phyloP scores from a whole-genome alignment of 148 eudicot species.

The Mesembryanthemum crystallinum region DNA sequence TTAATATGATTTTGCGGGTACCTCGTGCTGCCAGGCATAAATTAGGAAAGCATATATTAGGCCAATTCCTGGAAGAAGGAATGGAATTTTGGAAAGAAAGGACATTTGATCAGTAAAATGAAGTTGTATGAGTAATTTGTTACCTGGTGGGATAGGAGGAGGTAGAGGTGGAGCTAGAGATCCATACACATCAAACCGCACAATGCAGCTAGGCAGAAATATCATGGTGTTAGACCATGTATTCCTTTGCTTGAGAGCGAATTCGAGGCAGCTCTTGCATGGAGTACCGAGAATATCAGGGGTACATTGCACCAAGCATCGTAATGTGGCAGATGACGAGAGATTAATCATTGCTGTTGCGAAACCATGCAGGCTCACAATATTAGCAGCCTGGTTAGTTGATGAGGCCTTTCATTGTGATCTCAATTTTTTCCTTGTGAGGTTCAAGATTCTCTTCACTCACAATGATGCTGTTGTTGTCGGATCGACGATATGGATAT shows the following conservation, averaged over 20 bases:
- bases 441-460: background rate
- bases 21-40: background rate
- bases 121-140: background rate
- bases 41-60: background rate
- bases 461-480: background rate
- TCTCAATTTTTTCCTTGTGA: background rate
- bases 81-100: too few relatives aligned
- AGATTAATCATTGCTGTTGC: background rate
- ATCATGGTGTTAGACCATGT: slow-evolving; percentile 20
- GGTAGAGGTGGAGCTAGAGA: background rate
- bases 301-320: slow-evolving; percentile 16
- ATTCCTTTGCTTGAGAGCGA: slow-evolving; percentile 17
- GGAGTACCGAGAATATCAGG: slow-evolving; percentile 24
- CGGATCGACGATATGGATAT: background rate
- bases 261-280: slow-evolving; percentile 27
- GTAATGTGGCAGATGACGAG: background rate
- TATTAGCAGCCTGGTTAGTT: background rate
- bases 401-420: slow-evolving; percentile 7
- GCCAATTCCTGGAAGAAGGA: too few relatives aligned
- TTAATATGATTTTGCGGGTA: background rate
- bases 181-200: slow-evolving; percentile 25
- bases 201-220: slow-evolving; percentile 37
- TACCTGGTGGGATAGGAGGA: slow-evolving; percentile 18
- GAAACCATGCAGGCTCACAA: background rate
- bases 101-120: too few relatives aligned